Evolutionary conservation across 225 moss, liverwort and hornwort genomes (phyloP).

Genomic region (Climacium dendroides): DNA sequence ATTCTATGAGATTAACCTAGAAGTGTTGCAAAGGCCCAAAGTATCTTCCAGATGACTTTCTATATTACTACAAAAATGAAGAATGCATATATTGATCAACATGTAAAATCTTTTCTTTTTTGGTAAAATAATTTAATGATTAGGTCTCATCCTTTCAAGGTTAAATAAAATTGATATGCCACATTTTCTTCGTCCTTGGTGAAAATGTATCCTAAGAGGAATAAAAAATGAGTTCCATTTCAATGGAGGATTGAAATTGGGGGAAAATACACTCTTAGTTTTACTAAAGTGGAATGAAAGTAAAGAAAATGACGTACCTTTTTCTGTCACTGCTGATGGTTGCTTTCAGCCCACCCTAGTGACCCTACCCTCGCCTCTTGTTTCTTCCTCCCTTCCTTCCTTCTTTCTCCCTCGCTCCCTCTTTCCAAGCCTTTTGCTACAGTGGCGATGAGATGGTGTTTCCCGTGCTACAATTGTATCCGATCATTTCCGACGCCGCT

Average conservation of each 20-base stretch:
- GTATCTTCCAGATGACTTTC: fast-evolving
- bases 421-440: neutral
- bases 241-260: neutral
- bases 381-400: neutral
- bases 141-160: neutral
- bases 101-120: fast-evolving
- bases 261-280: neutral
- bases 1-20: fast-evolving
- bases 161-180: neutral
- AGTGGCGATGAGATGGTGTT: neutral
- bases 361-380: constrained; percentile 7
- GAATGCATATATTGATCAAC: neutral
- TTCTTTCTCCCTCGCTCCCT: too few species aligned
- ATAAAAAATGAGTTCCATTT: neutral
- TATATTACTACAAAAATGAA: neutral
- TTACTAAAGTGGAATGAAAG: neutral
- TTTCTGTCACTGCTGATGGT: neutral
- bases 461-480: neutral
- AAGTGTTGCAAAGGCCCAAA: fast-evolving
- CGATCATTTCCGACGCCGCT: neutral
- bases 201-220: neutral
- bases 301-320: neutral
- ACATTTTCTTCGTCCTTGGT: neutral
- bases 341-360: constrained; percentile 2
- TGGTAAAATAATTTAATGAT: neutral